Conservation (phyloP, 768 basidiomycete species). For the Trametes villosa region DNA sequence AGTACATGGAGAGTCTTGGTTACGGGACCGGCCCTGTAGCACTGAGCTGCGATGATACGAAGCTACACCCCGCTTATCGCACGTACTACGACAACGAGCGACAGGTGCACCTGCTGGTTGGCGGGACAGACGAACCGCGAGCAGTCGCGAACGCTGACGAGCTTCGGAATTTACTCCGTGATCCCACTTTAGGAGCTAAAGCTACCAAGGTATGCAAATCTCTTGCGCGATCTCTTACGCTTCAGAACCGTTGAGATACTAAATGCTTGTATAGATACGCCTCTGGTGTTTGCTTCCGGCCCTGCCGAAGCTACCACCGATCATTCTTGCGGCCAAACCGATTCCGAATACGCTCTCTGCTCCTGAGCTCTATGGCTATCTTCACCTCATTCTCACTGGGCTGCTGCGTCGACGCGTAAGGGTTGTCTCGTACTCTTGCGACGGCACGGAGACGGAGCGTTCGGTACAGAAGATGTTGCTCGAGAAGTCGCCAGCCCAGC, state of each 20-base stretch:
- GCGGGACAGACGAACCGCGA: conserved; percentile 28
- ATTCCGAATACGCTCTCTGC: conserved; percentile 33
- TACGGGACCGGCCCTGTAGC: conserved; percentile 31
- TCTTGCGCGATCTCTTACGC: background rate
- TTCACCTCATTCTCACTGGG: conserved; percentile 30
- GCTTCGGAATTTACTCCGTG: conserved; percentile 19
- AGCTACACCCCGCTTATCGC: conserved; percentile 33
- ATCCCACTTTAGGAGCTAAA: background rate
- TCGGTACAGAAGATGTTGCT: conserved; percentile 31
- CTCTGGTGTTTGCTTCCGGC: conserved; percentile 39
- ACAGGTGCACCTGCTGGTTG: conserved; percentile 30
- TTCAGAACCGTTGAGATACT: conserved; percentile 21
- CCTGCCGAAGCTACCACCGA: conserved; percentile 37
- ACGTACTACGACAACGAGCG: conserved; percentile 30
- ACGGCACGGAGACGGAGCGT: conserved; percentile 41
- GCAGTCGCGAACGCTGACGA: conserved; percentile 29
- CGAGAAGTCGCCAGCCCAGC: background rate
- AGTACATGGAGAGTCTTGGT: conserved; percentile 24
- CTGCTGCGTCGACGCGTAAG: conserved; percentile 29
- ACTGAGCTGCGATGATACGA: conserved; percentile 43
- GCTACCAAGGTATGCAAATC: background rate
- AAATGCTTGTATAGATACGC: conserved; percentile 32
- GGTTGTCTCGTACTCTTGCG: conserved; percentile 38
- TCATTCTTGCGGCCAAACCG: conserved; percentile 41
- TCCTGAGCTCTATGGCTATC: conserved; percentile 15